A percentile compares a stretch with the other conserved stretches of the same genome.
Evolutionary conservation across 768 basidiomycete genomes (phyloP).

Genomic region (Russula dissimulans): DNA sequence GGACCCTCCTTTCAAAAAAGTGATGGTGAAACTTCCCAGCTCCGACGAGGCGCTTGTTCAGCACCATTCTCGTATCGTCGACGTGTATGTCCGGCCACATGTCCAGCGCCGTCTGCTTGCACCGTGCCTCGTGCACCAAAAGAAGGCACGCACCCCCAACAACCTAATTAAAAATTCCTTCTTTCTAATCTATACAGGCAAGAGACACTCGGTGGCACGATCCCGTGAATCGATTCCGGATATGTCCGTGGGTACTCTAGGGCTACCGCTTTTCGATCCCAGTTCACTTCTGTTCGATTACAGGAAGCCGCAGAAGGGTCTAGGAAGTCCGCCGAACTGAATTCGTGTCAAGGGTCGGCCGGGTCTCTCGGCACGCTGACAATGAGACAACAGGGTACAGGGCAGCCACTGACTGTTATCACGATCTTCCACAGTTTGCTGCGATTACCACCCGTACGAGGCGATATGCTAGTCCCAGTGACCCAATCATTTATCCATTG

Average conservation of each 20-base stretch:
- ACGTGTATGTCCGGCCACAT: neutral
- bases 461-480: neutral
- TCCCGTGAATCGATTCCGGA: neutral
- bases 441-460: neutral
- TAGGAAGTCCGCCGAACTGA: neutral
- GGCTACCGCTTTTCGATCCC: neutral
- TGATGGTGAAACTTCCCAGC: neutral
- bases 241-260: neutral
- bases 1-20: neutral
- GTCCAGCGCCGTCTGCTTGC: neutral
- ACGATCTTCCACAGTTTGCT: neutral
- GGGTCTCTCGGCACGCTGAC: neutral
- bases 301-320: neutral
- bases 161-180: neutral
- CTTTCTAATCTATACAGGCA: neutral
- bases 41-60: neutral
- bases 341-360: neutral
- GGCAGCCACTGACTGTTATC: slow-evolving; percentile 4
- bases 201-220: neutral
- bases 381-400: slow-evolving; percentile 1
- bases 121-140: neutral
- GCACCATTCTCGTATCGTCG: neutral
- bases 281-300: neutral
- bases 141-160: neutral
- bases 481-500: neutral